Percentiles rank a stretch among this genome's conserved stretches.
These are phyloP conservation scores for Backusella liffmaniae DNA, from an alignment of 192 early-diverging fungal genomes.

Conservation along the genomic window DNA sequence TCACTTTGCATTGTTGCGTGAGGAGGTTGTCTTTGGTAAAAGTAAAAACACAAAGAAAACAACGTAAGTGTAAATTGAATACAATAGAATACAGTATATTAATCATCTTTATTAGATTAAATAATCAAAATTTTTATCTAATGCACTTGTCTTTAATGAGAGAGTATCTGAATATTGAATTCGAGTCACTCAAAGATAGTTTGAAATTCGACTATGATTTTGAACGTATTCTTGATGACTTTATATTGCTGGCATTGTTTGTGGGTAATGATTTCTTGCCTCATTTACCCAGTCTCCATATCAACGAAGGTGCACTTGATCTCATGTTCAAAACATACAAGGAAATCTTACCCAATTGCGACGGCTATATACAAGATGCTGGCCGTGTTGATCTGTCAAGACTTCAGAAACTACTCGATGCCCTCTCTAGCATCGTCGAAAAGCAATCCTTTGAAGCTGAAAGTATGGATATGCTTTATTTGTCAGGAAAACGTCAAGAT, in stretches of 20 bases:
- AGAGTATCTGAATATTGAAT: slow-evolving; percentile 92
- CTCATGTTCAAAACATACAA: slow-evolving; percentile 70
- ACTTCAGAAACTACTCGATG: slow-evolving; percentile 62
- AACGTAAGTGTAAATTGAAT: slow-evolving; percentile 18
- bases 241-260: slow-evolving; percentile 90
- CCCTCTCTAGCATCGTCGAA: slow-evolving; percentile 53
- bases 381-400: slow-evolving; percentile 64
- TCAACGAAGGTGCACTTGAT: slow-evolving; percentile 84
- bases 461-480: slow-evolving; percentile 41
- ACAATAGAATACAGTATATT: neutral
- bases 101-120: slow-evolving; percentile 31
- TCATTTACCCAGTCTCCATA: slow-evolving; percentile 90
- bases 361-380: slow-evolving; percentile 87
- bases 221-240: slow-evolving; percentile 96
- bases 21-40: slow-evolving; percentile 85
- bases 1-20: slow-evolving; percentile 93
- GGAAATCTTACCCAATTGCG: slow-evolving; percentile 60
- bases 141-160: slow-evolving; percentile 86
- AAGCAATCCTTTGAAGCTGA: slow-evolving; percentile 50
- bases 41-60: slow-evolving; percentile 42
- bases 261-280: slow-evolving; percentile 99
- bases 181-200: slow-evolving; percentile 54
- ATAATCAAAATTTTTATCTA: slow-evolving; percentile 65
- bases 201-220: slow-evolving; percentile 73
- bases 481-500: slow-evolving; percentile 47